Base-by-base conservation (phyloP, 2,329 filamentous ascomycete species). In the Beauveria caledonica region DNA sequence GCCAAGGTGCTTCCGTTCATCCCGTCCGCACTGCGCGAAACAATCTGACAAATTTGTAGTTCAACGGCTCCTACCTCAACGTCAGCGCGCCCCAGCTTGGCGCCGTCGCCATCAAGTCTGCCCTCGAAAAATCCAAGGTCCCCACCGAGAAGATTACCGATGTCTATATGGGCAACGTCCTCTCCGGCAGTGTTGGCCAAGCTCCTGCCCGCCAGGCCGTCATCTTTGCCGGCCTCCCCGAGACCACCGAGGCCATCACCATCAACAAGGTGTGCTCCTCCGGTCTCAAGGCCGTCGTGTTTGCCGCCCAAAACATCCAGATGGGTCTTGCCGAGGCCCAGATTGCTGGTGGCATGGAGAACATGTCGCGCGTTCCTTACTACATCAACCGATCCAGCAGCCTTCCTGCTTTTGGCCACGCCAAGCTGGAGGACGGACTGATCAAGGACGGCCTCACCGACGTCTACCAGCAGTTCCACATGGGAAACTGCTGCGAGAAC, bases 211-310 rank as follows among this genome's bases (percentile, higher is more conserved):
- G 94, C 53, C 94, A 99, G 77, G 94, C 94, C 11, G 79, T 85
- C 65, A 88, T 97, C 62, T 93, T 95, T 70, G 91, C 94, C 4
- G 92, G 92, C 2, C 84, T 97, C 4, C 82, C 91, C 10, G 78
- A 86, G n/a, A 85, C 81, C 7, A 83, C 95, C 60, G 94, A 99
- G 76, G 89, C 92, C 40, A 87, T 88, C 55, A 97, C 94, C 17
- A 87, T 99, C 75, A 99, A 99, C 81, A 99, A 99, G 77, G 94
- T 99, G 62, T 99, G 94, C 78, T 89, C 94, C 4, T 97, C 92
- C 0, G 94, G 94, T 5, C 80, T 99, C 65, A 99, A 99, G 75
- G 89, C 94, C 1, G 92, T 97, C 5, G 86, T 84, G 23, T 83
- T 97, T 49, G 94, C 93, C 1, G 93, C 93, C 1, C 91, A 96